A percentile compares a stretch with the other conserved stretches of the same genome.
These are phyloP conservation scores for Pythium sp. DNA, from an alignment of 352 stramenopile genomes.

Conservation along the genomic window DNA sequence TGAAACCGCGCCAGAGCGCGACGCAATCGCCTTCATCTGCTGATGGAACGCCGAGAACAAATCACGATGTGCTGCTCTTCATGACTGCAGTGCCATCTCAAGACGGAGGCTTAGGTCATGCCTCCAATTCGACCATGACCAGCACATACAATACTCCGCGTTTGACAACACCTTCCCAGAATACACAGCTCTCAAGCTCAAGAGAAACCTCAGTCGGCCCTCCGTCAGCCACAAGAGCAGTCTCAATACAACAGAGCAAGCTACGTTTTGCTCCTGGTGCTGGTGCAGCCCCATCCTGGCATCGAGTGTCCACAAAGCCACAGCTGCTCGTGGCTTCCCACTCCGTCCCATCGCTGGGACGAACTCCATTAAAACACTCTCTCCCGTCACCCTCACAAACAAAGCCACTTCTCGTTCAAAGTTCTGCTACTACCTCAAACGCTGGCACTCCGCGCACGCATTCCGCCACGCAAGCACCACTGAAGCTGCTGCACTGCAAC, in stretches of 20 bases:
- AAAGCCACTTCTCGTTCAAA: background rate
- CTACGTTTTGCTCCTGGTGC: background rate
- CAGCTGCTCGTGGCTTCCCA: conserved; percentile 35
- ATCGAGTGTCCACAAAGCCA: conserved; percentile 46
- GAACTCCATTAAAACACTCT: background rate
- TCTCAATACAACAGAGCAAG: background rate
- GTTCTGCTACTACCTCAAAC: background rate
- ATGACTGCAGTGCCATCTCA: conserved; percentile 18
- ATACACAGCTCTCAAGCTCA: background rate
- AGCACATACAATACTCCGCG: background rate
- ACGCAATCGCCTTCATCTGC: background rate
- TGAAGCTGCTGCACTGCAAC: conserved; percentile 22
- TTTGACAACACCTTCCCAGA: background rate
- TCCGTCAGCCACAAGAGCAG: background rate
- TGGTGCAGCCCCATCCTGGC: conserved; percentile 22
- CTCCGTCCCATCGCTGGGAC: conserved; percentile 7
- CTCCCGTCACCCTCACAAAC: background rate
- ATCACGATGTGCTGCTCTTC: conserved; percentile 22
- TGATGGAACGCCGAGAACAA: background rate
- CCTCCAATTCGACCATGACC: background rate
- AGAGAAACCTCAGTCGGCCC: background rate
- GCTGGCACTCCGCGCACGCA: background rate
- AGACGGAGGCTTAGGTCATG: background rate
- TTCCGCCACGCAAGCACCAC: background rate
- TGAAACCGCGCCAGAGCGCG: conserved; percentile 7